A percentile compares a stretch with the other conserved stretches of the same genome.
Conservation (phyloP, 495 filamentous ascomycete species). For the Podospora fimiseda region DNA sequence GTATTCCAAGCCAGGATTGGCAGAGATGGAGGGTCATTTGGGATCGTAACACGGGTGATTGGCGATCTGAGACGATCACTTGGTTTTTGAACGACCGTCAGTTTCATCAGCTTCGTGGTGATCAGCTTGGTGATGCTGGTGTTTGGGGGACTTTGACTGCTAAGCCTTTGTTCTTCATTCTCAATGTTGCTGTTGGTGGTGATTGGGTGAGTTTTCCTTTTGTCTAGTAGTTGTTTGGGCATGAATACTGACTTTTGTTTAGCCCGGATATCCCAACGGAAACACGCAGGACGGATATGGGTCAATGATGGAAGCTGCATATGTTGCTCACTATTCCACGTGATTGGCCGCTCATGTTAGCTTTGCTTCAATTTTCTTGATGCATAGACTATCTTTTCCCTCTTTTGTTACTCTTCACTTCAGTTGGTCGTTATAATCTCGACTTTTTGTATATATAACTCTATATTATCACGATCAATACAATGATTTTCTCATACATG, state of each 20-base stretch:
- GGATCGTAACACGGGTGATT: conserved; percentile 34
- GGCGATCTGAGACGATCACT: conserved; percentile 39
- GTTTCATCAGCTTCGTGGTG: conserved; percentile 36
- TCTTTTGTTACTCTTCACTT: too few species aligned
- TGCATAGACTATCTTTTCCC: too few species aligned
- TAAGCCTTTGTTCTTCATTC: conserved; percentile 36
- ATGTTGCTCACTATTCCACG: conserved; percentile 36
- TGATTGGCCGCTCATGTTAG: too few species aligned
- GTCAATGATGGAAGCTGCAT: conserved; percentile 43
- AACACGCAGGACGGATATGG: conserved; percentile 34
- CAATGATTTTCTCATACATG: too few species aligned
- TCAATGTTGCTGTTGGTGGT: conserved; percentile 49
- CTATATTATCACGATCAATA: too few species aligned
- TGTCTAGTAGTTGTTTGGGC: background rate
- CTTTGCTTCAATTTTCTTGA: too few species aligned
- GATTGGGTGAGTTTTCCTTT: conserved; percentile 34
- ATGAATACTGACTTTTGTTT: background rate
- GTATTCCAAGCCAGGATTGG: conserved; percentile 37
- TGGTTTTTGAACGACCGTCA: conserved; percentile 42
- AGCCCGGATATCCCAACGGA: conserved; percentile 37
- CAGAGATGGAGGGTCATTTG: conserved; percentile 43
- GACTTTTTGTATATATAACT: too few species aligned
- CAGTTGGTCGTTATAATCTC: too few species aligned
- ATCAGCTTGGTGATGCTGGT: conserved; percentile 25
- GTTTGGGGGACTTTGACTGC: conserved; percentile 37